phyloP scores from a whole-genome alignment of 148 eudicot species.

The Linanthus parryae region DNA sequence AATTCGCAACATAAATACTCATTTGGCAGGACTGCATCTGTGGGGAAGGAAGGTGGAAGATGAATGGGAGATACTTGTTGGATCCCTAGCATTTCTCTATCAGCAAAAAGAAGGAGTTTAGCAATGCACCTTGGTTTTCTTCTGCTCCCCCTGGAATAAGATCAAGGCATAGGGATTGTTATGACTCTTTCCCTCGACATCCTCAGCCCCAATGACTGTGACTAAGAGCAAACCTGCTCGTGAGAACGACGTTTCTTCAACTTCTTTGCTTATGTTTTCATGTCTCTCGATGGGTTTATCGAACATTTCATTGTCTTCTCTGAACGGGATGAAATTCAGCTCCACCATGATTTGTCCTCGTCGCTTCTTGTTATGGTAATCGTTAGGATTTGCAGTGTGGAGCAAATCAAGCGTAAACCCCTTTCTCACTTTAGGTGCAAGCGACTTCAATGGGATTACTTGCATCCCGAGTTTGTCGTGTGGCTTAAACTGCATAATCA shows the following conservation, averaged over 20 bases:
- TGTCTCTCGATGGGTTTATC: slow-evolving; percentile 16
- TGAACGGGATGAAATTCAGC: slow-evolving; percentile 56
- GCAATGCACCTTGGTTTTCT: slow-evolving; percentile 79
- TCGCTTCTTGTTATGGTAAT: slow-evolving; percentile 52
- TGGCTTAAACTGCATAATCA: slow-evolving; percentile 44
- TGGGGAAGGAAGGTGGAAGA: no score
- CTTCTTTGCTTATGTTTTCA: slow-evolving; percentile 11
- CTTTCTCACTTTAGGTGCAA: slow-evolving; percentile 48
- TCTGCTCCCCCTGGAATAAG: slow-evolving; percentile 56
- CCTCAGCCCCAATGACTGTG: slow-evolving; percentile 48
- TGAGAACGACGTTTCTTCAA: slow-evolving; percentile 13
- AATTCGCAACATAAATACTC: no score
- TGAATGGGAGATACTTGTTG: no score
- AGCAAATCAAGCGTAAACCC: slow-evolving; percentile 50
- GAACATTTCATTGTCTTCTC: slow-evolving; percentile 43
- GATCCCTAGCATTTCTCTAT: no score
- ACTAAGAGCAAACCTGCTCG: slow-evolving; percentile 66
- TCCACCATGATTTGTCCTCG: slow-evolving; percentile 63
- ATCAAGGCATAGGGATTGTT: slow-evolving; percentile 56
- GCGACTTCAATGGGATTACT: slow-evolving; percentile 47
- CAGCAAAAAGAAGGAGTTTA: no score
- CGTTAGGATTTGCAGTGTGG: slow-evolving; percentile 39
- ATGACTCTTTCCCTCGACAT: slow-evolving; percentile 60
- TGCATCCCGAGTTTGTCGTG: slow-evolving; percentile 86
- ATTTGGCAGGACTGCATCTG: no score